Percentiles rank a stretch among this genome's conserved stretches.
Conservation (phyloP, 1,284 basidiomycete genomes). For the Microbotryum saponariae region DNA sequence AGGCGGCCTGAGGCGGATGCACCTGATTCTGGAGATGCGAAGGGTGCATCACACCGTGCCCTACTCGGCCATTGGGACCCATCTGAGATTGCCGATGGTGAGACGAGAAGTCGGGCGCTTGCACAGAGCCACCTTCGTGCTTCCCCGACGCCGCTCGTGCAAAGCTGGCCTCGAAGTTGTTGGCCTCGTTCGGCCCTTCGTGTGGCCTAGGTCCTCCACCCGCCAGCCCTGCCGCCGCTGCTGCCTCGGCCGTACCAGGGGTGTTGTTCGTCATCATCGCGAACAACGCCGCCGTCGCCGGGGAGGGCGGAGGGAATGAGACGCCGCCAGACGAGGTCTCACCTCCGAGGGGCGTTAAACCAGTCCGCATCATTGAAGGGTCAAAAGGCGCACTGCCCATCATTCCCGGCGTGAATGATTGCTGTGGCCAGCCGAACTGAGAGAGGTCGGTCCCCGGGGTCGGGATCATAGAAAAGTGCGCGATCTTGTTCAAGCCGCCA, state of each 20-base stretch:
- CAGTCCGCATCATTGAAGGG: slow-evolving; percentile 55
- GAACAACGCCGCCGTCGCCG: slow-evolving; percentile 85
- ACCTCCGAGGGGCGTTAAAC: slow-evolving; percentile 81
- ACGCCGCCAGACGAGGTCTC: slow-evolving; percentile 55
- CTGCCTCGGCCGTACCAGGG: slow-evolving; percentile 41
- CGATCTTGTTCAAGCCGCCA: background rate
- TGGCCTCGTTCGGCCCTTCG: slow-evolving; percentile 31
- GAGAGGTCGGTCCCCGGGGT: slow-evolving; percentile 20
- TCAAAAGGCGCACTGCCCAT: no score
- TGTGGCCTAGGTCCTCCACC: slow-evolving; percentile 25
- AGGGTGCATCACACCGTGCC: background rate
- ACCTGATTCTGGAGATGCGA: background rate
- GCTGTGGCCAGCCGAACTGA: slow-evolving; percentile 63
- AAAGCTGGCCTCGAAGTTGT: slow-evolving; percentile 33
- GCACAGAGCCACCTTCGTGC: background rate
- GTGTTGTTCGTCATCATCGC: slow-evolving; percentile 74
- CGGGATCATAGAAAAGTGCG: slow-evolving; percentile 10
- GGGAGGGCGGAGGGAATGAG: slow-evolving; percentile 73
- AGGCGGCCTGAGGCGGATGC: background rate
- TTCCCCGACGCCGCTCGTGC: slow-evolving; percentile 19
- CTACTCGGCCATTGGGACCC: background rate
- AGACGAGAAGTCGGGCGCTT: background rate
- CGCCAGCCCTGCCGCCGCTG: slow-evolving; percentile 10
- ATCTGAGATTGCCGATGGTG: no score
- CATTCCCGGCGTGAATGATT: slow-evolving; percentile 45